Percentiles rank a stretch among this genome's conserved stretches.
Conservation (phyloP, 495 filamentous ascomycete species). For the Chaetomium fimeti region DNA sequence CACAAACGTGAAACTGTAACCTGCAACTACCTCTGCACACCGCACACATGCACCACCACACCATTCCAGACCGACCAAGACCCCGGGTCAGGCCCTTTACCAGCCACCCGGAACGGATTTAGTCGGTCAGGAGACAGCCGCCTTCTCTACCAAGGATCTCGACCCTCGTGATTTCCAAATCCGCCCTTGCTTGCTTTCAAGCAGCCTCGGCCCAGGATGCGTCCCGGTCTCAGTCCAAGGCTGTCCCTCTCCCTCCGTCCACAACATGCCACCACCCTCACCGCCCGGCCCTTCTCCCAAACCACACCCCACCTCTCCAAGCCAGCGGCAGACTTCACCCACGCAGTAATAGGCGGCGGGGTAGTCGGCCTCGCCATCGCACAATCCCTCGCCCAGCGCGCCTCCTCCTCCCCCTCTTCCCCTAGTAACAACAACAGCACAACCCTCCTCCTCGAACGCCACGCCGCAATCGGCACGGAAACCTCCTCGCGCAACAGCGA, state of each 20-base stretch:
- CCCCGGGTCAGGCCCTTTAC: background rate
- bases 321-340: slow-evolving; percentile 69
- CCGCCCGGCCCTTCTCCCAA: slow-evolving; percentile 30
- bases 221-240: background rate
- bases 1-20: too few species aligned
- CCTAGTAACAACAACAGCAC: slow-evolving; percentile 37
- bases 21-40: too few species aligned
- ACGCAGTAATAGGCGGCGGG: slow-evolving; percentile 85
- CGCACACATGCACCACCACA: background rate
- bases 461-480: slow-evolving; percentile 77
- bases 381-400: slow-evolving; percentile 63
- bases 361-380: slow-evolving; percentile 92
- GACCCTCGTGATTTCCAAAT: background rate
- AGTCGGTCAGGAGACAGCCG: slow-evolving; percentile 8
- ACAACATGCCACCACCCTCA: background rate
- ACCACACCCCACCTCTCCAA: slow-evolving; percentile 25
- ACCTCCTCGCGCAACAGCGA: slow-evolving; percentile 93
- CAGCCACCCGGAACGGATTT: background rate
- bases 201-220: slow-evolving; percentile 1
- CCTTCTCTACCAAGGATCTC: background rate
- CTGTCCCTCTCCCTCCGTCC: background rate
- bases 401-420: slow-evolving; percentile 21
- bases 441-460: slow-evolving; percentile 81
- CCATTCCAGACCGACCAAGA: background rate
- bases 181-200: background rate